Base-by-base conservation (phyloP, 108 stramenopile species). In the Nitzschia putrida region DNA sequence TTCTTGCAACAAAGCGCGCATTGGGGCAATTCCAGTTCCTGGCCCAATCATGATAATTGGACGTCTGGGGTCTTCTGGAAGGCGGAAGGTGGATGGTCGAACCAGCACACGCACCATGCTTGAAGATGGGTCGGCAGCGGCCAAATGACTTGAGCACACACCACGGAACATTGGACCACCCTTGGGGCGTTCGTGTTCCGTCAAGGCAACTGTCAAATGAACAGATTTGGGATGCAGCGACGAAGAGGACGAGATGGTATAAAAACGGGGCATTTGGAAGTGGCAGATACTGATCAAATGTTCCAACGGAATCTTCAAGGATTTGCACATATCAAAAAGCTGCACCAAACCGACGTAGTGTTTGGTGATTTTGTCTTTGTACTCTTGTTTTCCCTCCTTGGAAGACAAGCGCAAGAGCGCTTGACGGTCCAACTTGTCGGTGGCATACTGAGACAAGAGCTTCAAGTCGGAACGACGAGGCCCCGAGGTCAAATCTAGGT, bases 11-110 rank as follows among this genome's bases (percentile, higher is more conserved):
- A 98, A 63, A 6, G 95, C 95, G 12, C 97, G 82, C 96, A 99
- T 98, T 2, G 98, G 98, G 9, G 98, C 98, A 51, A 99, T 83
- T 8, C 98, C 98, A 0, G 98, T 99, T 25, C 98, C 98, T 7
- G 98, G 98, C n/a, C 98, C 98, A 47, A 98, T 85, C 89, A 98
- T 87, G 12, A 99, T 64, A 18, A 98, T 72, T 10, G 98, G 98
- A 26, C 70, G 86, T 16, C 63, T 41, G 6, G 67, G 11, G 63
- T 92, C 81, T 38, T 64, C 66, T 0, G 89, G 88, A 34, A 95
- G 72, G 18, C 94, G 89, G 74, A 98, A 98, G 20, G 93, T 91
- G 16, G 98, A 98, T 10, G 91, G 83, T 21, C 95, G 82, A 45
- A 88, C 74, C 72, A 97, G 94, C 2, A 92, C 92, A 24, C 95